These are phyloP conservation scores for Aureobasidium sp. DNA, from an alignment of 2,329 filamentous ascomycete genomes.

Conservation along the genomic window DNA sequence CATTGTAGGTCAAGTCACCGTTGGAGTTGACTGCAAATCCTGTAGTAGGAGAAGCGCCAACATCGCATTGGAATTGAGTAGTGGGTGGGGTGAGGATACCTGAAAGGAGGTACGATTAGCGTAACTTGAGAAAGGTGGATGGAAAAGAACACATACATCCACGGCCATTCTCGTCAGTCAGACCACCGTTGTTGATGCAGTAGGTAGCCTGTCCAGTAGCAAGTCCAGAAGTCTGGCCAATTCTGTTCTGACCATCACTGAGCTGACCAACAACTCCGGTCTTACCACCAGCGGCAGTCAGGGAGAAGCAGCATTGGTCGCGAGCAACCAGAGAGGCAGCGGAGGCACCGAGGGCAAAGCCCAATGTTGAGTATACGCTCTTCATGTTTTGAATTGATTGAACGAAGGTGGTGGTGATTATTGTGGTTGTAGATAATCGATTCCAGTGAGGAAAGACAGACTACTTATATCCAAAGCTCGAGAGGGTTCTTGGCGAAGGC, in stretches of 20 bases:
- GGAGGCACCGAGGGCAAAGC: slow-evolving; percentile 16
- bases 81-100: slow-evolving; percentile 51
- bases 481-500: neutral
- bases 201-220: slow-evolving; percentile 38
- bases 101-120: too few relatives aligned
- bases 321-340: slow-evolving; percentile 10
- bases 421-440: neutral
- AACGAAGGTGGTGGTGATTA: slow-evolving; percentile 5
- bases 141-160: slow-evolving; percentile 56
- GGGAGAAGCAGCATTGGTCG: slow-evolving; percentile 39
- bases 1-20: slow-evolving; percentile 46
- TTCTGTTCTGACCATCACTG: slow-evolving; percentile 51
- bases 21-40: slow-evolving; percentile 50
- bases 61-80: slow-evolving; percentile 54
- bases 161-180: slow-evolving; percentile 48
- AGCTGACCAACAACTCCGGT: slow-evolving; percentile 53
- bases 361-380: slow-evolving; percentile 14
- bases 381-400: slow-evolving; percentile 12
- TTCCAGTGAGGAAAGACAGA: neutral
- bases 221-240: slow-evolving; percentile 36
- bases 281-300: slow-evolving; percentile 43
- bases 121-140: too few relatives aligned
- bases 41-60: slow-evolving; percentile 30
- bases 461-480: slow-evolving; percentile 1
- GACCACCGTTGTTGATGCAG: slow-evolving; percentile 44